Evolutionary conservation across 2,329 filamentous ascomycete species (phyloP), one percentile per base, ranked within the genome.

Genomic region (Graphilbum ipis-grandicollis): DNA sequence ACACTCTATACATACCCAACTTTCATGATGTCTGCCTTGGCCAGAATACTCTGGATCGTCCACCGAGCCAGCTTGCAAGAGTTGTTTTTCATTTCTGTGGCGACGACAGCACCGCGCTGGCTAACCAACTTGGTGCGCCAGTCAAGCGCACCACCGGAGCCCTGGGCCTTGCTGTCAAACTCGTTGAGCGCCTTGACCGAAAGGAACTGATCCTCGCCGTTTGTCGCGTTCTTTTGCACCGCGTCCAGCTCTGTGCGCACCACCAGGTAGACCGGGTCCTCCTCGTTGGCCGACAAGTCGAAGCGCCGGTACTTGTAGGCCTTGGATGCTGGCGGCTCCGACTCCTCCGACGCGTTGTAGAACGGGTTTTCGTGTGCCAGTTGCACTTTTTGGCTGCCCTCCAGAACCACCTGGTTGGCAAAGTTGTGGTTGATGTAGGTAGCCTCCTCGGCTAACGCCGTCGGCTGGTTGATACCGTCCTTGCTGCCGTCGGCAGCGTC

Each of bases 21-120:
- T 69, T 96, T 98, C 85, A 98, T 94, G 47, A 85, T 69, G 56
- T 98, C 90, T n/a, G 90, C 86, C 63, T 86, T 86, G 56, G 88
- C 86, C 40, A 98, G 74, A 53, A 98, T 94, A 53, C 80, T 83
- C 68, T 98, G 90, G 31, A 88, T 84, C 23, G 90, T 93, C 90
- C 90, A 98, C 56, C 90, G 71, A 40, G 90, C 90, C 44, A 98
- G 77, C 69, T 98, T 98, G 79, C 84, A 93, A 54, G 77, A 85
- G 73, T 98, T 98, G 75, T 98, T 98, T 82, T 98, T 98, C 90
- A 98, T 98, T 67, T 98, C 90, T 12, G 90, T 98, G 17, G 90
- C 90, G 19, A 98, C 81, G 31, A 98, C 88, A 39, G 90, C 90
- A 75, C 90, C 90, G 52, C 90, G 80, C 66, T 94, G 86, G 50